Conservation (phyloP, 1,284 basidiomycete species). For the Xerocomus minutiporus region DNA sequence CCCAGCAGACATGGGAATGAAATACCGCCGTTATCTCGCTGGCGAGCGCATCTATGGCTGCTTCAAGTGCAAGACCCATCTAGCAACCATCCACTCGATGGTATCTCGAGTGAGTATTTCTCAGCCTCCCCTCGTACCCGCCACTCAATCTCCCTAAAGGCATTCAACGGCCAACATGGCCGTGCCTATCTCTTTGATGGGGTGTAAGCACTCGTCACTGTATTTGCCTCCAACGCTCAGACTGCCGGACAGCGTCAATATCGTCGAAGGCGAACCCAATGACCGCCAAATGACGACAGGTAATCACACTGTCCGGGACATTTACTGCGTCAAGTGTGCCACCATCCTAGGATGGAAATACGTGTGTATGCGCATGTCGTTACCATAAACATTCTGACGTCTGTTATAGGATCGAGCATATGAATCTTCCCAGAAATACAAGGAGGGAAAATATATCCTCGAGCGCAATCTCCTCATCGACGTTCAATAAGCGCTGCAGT, state of each 20-base stretch:
- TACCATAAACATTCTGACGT: background rate
- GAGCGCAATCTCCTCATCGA: slow-evolving; percentile 86
- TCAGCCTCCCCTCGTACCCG: background rate
- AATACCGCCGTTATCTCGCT: slow-evolving; percentile 82
- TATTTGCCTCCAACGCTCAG: slow-evolving; percentile 9
- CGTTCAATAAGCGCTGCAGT: slow-evolving; percentile 49
- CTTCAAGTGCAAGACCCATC: slow-evolving; percentile 86
- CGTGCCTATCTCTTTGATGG: slow-evolving; percentile 89
- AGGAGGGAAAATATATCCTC: slow-evolving; percentile 97
- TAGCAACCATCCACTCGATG: slow-evolving; percentile 89
- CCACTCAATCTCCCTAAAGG: slow-evolving; percentile 37
- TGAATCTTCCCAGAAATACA: slow-evolving; percentile 90
- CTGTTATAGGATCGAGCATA: slow-evolving; percentile 79
- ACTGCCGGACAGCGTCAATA: slow-evolving; percentile 67
- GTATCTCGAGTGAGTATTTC: slow-evolving; percentile 74
- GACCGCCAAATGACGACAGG: slow-evolving; percentile 97
- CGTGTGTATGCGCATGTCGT: slow-evolving; percentile 40
- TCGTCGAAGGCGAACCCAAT: slow-evolving; percentile 80
- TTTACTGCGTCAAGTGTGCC: slow-evolving; percentile 87
- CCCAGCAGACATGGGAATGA: slow-evolving; percentile 69
- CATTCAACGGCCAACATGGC: slow-evolving; percentile 93
- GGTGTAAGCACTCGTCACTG: slow-evolving; percentile 60
- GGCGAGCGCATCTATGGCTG: slow-evolving; percentile 91
- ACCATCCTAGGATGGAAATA: slow-evolving; percentile 96
- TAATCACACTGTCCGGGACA: slow-evolving; percentile 92